Evolutionary conservation across 1,139 yeast genomes (phyloP).

Genomic region (Taiozyma sp.): DNA sequence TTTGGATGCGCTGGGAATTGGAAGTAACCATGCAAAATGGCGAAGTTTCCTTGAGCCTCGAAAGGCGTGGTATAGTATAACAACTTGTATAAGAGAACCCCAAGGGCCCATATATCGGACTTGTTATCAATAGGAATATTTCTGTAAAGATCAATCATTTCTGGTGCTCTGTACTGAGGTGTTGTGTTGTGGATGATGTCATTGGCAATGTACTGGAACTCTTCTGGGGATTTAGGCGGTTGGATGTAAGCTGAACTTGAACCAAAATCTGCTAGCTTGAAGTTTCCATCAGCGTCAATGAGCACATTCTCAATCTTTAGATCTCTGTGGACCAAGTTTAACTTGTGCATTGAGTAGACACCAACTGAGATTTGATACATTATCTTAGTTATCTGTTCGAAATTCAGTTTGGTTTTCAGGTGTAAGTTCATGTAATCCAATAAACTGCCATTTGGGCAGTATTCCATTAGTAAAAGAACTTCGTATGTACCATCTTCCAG

Average conservation of each 20-base stretch:
- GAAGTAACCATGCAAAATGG: conserved; percentile 63
- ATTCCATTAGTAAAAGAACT: conserved; percentile 74
- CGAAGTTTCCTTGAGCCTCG: conserved; percentile 68
- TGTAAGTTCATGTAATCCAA: conserved; percentile 73
- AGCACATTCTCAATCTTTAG: conserved; percentile 77
- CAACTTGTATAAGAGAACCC: conserved; percentile 69
- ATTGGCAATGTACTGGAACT: conserved; percentile 54
- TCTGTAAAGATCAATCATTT: conserved; percentile 70
- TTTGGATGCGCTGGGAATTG: conserved; percentile 54
- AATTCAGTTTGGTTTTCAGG: conserved; percentile 57
- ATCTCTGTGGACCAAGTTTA: conserved; percentile 65
- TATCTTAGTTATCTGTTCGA: conserved; percentile 58
- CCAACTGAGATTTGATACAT: conserved; percentile 66
- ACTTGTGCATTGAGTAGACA: conserved; percentile 66
- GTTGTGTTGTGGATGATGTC: conserved; percentile 76
- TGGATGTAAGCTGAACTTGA: conserved; percentile 58
- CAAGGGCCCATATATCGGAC: conserved; percentile 82
- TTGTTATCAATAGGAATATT: conserved; percentile 70
- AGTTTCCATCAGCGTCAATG: conserved; percentile 49
- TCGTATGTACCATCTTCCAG: conserved; percentile 49
- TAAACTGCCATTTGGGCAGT: conserved; percentile 67
- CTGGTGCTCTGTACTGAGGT: conserved; percentile 80
- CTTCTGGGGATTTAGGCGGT: conserved; percentile 63
- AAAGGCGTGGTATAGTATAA: conserved; percentile 83
- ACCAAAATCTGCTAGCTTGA: conserved; percentile 76